Percentiles rank a stretch among this genome's conserved stretches.
phyloP scores from a whole-genome alignment of 768 basidiomycete genomes.

The Tulasnella sp. region DNA sequence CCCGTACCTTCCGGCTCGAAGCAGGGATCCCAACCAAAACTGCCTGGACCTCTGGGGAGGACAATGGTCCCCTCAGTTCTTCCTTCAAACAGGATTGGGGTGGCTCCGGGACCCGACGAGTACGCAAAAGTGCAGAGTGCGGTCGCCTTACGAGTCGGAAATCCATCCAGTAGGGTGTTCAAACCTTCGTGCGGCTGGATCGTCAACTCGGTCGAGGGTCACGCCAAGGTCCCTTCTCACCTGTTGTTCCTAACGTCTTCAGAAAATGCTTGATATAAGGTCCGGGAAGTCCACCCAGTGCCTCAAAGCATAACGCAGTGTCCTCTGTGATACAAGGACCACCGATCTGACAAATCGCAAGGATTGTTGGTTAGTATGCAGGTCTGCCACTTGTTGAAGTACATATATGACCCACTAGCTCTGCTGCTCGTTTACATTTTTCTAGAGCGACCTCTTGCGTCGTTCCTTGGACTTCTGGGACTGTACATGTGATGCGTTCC shows the following conservation, averaged over 20 bases:
- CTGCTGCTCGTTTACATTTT: constrained; percentile 79
- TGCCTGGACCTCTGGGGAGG: constrained; percentile 59
- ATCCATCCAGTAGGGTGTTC: constrained; percentile 70
- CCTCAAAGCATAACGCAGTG: constrained; percentile 85
- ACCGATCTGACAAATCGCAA: constrained; percentile 29
- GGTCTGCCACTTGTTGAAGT: background rate
- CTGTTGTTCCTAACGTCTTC: constrained; percentile 71
- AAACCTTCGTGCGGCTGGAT: constrained; percentile 38
- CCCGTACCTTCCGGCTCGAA: constrained; percentile 70
- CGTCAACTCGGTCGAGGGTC: background rate
- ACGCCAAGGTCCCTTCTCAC: constrained; percentile 30
- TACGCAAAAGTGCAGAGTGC: constrained; percentile 97
- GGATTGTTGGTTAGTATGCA: background rate
- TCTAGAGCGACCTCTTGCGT: constrained; percentile 81
- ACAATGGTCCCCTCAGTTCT: constrained; percentile 86
- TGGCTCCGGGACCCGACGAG: constrained; percentile 59
- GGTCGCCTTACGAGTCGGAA: constrained; percentile 67
- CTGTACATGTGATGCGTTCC: constrained; percentile 31
- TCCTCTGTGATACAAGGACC: constrained; percentile 75
- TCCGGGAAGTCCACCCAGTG: constrained; percentile 83
- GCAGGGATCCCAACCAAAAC: constrained; percentile 87
- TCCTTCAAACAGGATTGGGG: constrained; percentile 66
- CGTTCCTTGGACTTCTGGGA: constrained; percentile 89
- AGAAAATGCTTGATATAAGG: constrained; percentile 97
- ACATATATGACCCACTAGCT: constrained; percentile 42